Evolutionary conservation across 2,329 filamentous ascomycete genomes (phyloP), one percentile per base, ranked within the genome.

Genomic region (Rasamsonia emersonii): DNA sequence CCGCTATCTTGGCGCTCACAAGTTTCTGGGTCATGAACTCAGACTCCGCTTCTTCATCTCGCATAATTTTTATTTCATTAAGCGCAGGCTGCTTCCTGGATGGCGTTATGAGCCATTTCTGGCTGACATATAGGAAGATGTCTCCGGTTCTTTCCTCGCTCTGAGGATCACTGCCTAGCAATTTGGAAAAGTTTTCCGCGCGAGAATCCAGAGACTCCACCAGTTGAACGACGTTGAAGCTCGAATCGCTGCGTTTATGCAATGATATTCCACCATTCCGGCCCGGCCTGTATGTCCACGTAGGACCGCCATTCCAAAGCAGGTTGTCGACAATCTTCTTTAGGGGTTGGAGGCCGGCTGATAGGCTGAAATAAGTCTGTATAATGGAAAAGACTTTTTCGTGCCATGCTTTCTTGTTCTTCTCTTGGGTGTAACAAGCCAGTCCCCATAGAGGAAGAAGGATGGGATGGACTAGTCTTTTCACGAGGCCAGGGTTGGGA

Each of bases 401-500:
- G 33, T 60, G 44, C 23, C 54, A 42, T 2, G 5, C 20, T 3
- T 24, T 36, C 2, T 47, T 41, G 20, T 49, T 28, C 14, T 56
- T 37, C 30, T 60, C 50, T 28, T 49, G 37, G n/a, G 59, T 42
- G 34, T 54, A 58, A 33, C 55, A 62, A 17, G 48, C 42, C 15
- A 65, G 30, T 4, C 61, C 58, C 61, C 61, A 65, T 3, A 65
- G 46, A 4, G 61, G 57, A 14, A 62, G 45, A 19, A 64, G 43
- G 15, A 62, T 49, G 3, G 59, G 60, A 24, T 51, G 50, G 3
- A 64, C 42, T 5, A 62, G 41, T 29, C 61, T 53, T 36, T 61
- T 64, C 11, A 63, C 56, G 10, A 65, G 51, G 4, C 55, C 53
- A 10, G 61, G 61, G 33, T 63, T 64, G 10, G 61, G 61, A 40